Base-by-base conservation (phyloP, 305 asterid species). In the Lippia alba region DNA sequence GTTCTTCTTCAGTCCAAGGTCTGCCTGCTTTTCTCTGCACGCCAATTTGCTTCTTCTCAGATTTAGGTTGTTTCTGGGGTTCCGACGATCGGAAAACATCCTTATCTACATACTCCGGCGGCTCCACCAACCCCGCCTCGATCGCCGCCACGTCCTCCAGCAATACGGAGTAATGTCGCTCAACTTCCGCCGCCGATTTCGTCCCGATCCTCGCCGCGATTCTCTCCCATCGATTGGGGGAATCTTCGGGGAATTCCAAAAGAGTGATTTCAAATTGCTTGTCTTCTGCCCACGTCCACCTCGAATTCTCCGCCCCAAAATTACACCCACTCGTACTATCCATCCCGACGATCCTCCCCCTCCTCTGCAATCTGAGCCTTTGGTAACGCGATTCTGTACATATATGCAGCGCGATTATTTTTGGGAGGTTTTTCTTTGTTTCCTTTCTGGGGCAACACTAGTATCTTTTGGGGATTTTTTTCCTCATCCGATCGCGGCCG, bases 1-100 rank as follows among this genome's bases (percentile, higher is more conserved):
- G 89, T 49, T 84, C 89, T 0, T 82, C 83, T 55, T 84, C 85
- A 6, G 85, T 79, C 89, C 89, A 84, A 4, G 89, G 78, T 19
- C 73, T 75, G 53, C 83, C 83, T 15, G 71, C 75, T 66, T 78
- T 84, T 17, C 89, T 72, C 77, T 61, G 78, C 3, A 60, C 64
- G 39, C 8, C 75, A 7, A 12, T 56, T 40, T 60, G 73, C 76
- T 54, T 79, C 73, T 66, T 78, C 34, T 72, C 84, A 20, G 74
- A 20, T 24, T 64, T 74, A 60, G 74, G 81, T 76, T 60, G 11
- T 24, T 44, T 44, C n/a, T 18, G 66, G 60, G 64, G 49, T 15
- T 78, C 80, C 72, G 82, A 8, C 64, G 70, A 32, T 34, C 64
- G 67, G 15, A 12, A 4, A 36, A 36, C 41, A 36, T 36, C 41